Evolutionary conservation across 2,329 filamentous ascomycete genomes (phyloP).

Genomic region (Zarea fungicola): DNA sequence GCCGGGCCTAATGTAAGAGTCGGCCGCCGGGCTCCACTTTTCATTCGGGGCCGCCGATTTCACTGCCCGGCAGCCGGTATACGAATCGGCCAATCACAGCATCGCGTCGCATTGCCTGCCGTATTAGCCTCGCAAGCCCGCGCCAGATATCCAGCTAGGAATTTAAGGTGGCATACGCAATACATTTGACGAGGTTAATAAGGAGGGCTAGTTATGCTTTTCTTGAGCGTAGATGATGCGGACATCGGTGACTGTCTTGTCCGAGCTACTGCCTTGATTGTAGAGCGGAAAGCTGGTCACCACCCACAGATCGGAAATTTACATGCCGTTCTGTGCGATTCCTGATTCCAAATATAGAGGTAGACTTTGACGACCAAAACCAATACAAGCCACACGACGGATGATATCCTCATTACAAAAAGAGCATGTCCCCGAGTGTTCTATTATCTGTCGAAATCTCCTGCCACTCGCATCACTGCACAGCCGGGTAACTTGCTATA

Average conservation of each 20-base stretch:
- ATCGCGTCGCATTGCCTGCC: background rate
- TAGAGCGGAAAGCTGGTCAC: background rate
- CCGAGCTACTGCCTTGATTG: background rate
- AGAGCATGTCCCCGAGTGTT: no score
- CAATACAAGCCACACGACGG: background rate
- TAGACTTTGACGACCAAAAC: background rate
- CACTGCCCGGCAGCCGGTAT: background rate
- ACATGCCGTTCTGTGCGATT: background rate
- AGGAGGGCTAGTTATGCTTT: no score
- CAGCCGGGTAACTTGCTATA: no score
- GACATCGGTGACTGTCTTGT: background rate
- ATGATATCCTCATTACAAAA: background rate
- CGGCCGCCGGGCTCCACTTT: background rate
- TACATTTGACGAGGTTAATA: no score
- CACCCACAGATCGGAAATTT: background rate
- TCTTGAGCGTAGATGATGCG: no score
- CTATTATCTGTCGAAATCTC: no score
- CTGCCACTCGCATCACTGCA: no score
- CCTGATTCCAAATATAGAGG: constrained; percentile 12
- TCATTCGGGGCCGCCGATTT: background rate
- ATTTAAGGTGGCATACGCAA: no score
- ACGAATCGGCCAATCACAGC: constrained; percentile 8
- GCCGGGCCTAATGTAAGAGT: background rate
- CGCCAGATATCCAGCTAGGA: no score
- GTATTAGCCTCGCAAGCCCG: background rate